Conservation (phyloP, 352 stramenopile genomes). For the Pythium aquatile region DNA sequence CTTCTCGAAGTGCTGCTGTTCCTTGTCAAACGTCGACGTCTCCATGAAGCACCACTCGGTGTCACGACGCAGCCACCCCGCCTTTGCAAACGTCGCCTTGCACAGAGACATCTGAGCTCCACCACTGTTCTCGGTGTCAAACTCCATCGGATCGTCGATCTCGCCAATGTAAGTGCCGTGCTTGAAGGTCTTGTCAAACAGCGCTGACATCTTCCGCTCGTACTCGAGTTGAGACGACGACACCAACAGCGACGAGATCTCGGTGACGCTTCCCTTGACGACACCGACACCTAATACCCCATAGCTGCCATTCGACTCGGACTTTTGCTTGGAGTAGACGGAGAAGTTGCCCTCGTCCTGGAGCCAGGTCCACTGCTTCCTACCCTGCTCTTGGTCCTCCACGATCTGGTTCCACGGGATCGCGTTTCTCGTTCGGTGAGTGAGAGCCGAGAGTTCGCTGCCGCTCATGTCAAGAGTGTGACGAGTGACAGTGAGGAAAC, state of each 20-base stretch:
- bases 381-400: neutral
- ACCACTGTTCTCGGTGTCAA: neutral
- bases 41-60: slow-evolving; percentile 2
- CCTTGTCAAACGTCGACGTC: neutral
- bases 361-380: neutral
- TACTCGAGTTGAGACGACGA: neutral
- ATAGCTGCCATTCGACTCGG: neutral
- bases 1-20: neutral
- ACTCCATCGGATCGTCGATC: neutral
- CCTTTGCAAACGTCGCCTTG: neutral
- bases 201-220: neutral
- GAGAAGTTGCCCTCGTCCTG: neutral
- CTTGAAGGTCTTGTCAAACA: neutral
- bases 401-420: slow-evolving; percentile 4
- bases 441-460: neutral
- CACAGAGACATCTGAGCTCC: neutral
- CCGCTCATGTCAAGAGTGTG: neutral
- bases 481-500: neutral
- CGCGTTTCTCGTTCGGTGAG: neutral
- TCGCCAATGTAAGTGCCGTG: neutral
- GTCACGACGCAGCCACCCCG: neutral
- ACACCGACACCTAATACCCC: neutral
- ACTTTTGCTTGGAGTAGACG: slow-evolving; percentile 1
- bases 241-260: slow-evolving; percentile 1
- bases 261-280: neutral